Percentiles rank a stretch among this genome's conserved stretches.
These are phyloP conservation scores for Scortechinia acanthostroma DNA, from an alignment of 2,329 filamentous ascomycete genomes.

Conservation along the genomic window DNA sequence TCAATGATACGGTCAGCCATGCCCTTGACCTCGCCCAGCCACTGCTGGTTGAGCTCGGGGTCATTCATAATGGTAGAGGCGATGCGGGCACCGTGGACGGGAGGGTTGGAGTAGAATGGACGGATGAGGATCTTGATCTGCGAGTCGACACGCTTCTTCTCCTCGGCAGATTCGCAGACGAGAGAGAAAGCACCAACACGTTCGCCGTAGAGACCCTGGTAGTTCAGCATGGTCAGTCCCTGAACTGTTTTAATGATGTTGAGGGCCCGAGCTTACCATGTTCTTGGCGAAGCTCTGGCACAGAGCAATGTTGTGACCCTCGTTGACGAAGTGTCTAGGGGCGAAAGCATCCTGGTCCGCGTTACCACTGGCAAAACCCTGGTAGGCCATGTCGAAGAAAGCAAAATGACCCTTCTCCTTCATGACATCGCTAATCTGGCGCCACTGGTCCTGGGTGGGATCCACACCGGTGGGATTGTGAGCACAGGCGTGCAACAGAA, in stretches of 20 bases:
- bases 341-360: slow-evolving; percentile 68
- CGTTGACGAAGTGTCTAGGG: slow-evolving; percentile 62
- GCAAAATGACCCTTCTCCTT: slow-evolving; percentile 66
- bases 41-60: slow-evolving; percentile 62
- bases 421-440: slow-evolving; percentile 61
- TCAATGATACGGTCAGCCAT: slow-evolving; percentile 76
- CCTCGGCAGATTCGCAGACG: slow-evolving; percentile 59
- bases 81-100: slow-evolving; percentile 67
- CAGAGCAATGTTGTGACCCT: slow-evolving; percentile 61
- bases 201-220: slow-evolving; percentile 72
- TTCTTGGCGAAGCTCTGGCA: slow-evolving; percentile 72
- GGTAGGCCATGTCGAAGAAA: slow-evolving; percentile 77
- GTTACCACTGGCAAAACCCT: slow-evolving; percentile 68
- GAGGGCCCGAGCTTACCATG: slow-evolving; percentile 43
- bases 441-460: slow-evolving; percentile 66
- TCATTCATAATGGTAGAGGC: slow-evolving; percentile 68
- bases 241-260: slow-evolving; percentile 8
- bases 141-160: slow-evolving; percentile 70
- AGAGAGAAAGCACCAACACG: slow-evolving; percentile 72
- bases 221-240: background rate
- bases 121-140: slow-evolving; percentile 74
- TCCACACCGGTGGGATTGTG: slow-evolving; percentile 74
- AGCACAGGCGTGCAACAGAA: slow-evolving; percentile 68
- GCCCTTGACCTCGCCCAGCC: slow-evolving; percentile 69
- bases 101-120: slow-evolving; percentile 72